Percentiles rank a stretch among this genome's conserved stretches.
These are phyloP conservation scores for Tetracladium setigerum DNA, from an alignment of 495 filamentous ascomycete genomes.

Conservation along the genomic window DNA sequence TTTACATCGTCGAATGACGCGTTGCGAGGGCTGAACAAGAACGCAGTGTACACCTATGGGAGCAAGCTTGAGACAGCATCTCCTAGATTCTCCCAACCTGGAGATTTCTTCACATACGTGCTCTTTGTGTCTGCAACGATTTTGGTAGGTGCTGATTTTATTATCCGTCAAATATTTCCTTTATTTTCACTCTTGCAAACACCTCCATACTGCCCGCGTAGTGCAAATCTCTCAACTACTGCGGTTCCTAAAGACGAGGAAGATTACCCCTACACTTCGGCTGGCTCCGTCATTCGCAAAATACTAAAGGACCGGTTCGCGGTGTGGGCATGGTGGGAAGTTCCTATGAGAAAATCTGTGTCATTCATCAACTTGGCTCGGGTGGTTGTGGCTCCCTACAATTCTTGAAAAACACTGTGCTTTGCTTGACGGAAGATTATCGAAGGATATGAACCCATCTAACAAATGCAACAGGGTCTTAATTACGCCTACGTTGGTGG, in stretches of 20 bases:
- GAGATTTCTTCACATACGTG: conserved; percentile 61
- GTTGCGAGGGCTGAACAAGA: conserved; percentile 2
- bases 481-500: conserved; percentile 42
- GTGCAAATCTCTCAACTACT: conserved; percentile 62
- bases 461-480: conserved; percentile 28
- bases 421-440: conserved; percentile 5
- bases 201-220: conserved; percentile 98
- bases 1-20: not conserved
- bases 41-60: conserved; percentile 57
- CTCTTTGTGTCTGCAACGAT: conserved; percentile 52
- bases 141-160: conserved; percentile 44
- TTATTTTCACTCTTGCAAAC: conserved; percentile 19
- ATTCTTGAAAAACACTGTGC: conserved; percentile 26
- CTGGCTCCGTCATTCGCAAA: conserved; percentile 72
- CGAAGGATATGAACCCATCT: conserved; percentile 4
- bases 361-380: conserved; percentile 51
- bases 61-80: conserved; percentile 54
- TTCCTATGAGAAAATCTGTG: conserved; percentile 72
- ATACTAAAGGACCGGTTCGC: conserved; percentile 59
- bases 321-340: conserved; percentile 87
- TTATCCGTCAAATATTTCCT: conserved; percentile 12
- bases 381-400: conserved; percentile 92
- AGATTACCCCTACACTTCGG: conserved; percentile 81
- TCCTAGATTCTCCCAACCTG: conserved; percentile 51
- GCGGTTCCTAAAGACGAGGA: conserved; percentile 98